Evolutionary conservation across 352 stramenopile genomes (phyloP).

Genomic region (Phytopythium helicoides): DNA sequence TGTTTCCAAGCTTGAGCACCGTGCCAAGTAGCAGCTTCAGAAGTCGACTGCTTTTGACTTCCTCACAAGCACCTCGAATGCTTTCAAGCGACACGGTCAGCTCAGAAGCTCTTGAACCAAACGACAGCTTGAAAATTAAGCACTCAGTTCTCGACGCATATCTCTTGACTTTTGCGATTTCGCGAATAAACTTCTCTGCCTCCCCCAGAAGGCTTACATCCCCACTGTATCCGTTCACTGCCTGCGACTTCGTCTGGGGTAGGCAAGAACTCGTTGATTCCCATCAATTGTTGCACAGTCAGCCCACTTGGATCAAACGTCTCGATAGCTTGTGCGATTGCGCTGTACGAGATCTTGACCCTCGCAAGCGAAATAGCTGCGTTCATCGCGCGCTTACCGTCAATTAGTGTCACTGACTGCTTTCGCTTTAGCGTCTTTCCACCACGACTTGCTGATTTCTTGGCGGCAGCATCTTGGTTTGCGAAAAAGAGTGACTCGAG

Average conservation of each 20-base stretch:
- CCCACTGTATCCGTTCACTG: slow-evolving; percentile 80
- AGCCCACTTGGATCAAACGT: slow-evolving; percentile 66
- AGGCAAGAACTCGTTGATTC: slow-evolving; percentile 93
- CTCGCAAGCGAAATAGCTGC: slow-evolving; percentile 95
- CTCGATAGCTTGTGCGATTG: slow-evolving; percentile 75
- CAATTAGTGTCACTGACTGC: slow-evolving; percentile 90
- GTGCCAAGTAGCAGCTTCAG: slow-evolving; percentile 96
- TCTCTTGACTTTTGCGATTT: slow-evolving; percentile 80
- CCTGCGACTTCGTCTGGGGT: slow-evolving; percentile 89
- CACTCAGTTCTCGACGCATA: slow-evolving; percentile 68
- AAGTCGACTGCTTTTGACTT: slow-evolving; percentile 91
- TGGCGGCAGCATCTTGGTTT: slow-evolving; percentile 41
- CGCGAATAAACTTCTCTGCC: slow-evolving; percentile 88
- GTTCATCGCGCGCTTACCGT: slow-evolving; percentile 97
- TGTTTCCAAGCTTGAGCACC: slow-evolving; percentile 97
- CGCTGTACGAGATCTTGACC: slow-evolving; percentile 92
- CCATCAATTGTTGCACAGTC: slow-evolving; percentile 75
- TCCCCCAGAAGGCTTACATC: slow-evolving; percentile 65
- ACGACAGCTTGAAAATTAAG: slow-evolving; percentile 81
- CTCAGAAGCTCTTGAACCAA: slow-evolving; percentile 76
- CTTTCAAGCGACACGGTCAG: slow-evolving; percentile 73
- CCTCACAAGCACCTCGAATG: slow-evolving; percentile 90
- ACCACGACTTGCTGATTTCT: slow-evolving; percentile 37
- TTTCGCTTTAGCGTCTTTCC: slow-evolving; percentile 62
- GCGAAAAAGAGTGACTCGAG: slow-evolving; percentile 85